Base-by-base conservation (phyloP, 441 rosid species). In the Syzygium malaccense region DNA sequence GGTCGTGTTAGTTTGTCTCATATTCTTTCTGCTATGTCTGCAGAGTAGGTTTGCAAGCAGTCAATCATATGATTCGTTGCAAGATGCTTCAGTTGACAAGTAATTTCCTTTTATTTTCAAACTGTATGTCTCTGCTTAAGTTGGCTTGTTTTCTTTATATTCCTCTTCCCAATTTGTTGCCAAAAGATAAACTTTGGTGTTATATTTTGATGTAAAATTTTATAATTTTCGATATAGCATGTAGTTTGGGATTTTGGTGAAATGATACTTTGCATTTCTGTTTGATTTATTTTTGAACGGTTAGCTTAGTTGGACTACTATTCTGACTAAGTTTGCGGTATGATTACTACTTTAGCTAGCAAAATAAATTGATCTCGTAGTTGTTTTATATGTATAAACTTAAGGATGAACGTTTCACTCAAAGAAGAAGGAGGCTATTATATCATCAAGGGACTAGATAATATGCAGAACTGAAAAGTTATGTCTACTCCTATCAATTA, bases 41-140 rank as follows among this genome's bases (percentile, higher is more conserved):
- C 94, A 96, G 99, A 93, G 94, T 91, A 95, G 95, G 85, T 93
- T 95, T 92, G 90, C 96, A 78, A 95, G 92, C 92, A 93, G 95
- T 93, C 94, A 93, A 89, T 95, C 98, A 60, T 88, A 89, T 89
- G 96, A 93, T 92, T 89, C 94, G 14, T 88, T 95, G 91, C 94
- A 95, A 53, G 95, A 94, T 71, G 90, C 94, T 91, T 88, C 93
- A 37, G 92, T 88, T 37, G 93, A 95, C 92, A 95, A 94, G 99
- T 96, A 93, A 88, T 37, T 71, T 71, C 51, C 89, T 87, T 54
- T 80, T 83, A 57, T 86, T 62, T 64, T 86, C 26, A 55, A 56
- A 41, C 84, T 45, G 41, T 86, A 89, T 30, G 62, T 57, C 68
- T 87, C 86, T 14, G 33, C 88, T 80, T 86, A n/a, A 88, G 23